Evolutionary conservation across 202 grass and related monocot genomes (phyloP).

Genomic region (Cymbopogon flexuosus): DNA sequence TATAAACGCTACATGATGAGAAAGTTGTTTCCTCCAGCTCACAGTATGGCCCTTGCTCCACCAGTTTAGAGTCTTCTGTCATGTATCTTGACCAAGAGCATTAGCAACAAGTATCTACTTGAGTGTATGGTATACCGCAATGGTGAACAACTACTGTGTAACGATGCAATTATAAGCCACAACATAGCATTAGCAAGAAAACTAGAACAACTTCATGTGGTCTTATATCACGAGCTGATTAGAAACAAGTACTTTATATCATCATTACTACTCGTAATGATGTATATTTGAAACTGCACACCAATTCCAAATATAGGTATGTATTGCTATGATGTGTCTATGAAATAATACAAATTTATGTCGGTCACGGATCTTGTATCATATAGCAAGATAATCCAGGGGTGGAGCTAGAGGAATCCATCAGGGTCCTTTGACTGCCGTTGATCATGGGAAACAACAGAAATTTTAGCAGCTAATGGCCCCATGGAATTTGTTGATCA

Average conservation of each 20-base stretch:
- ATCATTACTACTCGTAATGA: not conserved
- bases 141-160: not conserved
- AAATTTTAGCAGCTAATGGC: not conserved
- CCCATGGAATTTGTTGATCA: not conserved
- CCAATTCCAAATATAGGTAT: not conserved
- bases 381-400: not conserved
- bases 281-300: not conserved
- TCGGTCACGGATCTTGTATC: not conserved
- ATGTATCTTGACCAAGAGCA: not conserved
- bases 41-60: not conserved
- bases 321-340: not conserved
- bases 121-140: not conserved
- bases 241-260: not conserved
- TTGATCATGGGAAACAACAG: not conserved
- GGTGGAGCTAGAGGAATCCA: not conserved
- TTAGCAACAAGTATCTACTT: not conserved
- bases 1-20: not conserved
- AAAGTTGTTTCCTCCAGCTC: constrained; percentile 14
- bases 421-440: not conserved
- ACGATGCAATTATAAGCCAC: not conserved
- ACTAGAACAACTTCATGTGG: not conserved
- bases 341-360: not conserved
- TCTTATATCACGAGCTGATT: not conserved
- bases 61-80: not conserved
- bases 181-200: not conserved